A percentile compares a stretch with the other conserved stretches of the same genome.
Conservation (phyloP, 2,329 filamentous ascomycete species). For the Tolypocladium album region DNA sequence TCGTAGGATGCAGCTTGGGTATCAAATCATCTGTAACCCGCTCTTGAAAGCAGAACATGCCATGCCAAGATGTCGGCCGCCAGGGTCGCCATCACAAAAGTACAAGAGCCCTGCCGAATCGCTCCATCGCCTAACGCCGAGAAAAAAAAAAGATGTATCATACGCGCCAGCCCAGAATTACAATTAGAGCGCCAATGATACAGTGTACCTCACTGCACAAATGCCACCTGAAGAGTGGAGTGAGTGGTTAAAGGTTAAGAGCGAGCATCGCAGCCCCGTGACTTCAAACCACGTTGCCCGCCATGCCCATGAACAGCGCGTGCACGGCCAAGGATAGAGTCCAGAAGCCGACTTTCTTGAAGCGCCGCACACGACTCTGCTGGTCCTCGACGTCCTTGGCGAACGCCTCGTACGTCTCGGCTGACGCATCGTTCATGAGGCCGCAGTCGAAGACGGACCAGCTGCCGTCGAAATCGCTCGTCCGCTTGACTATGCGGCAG, state of each 20-base stretch:
- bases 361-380: slow-evolving; percentile 70
- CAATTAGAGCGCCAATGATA: background rate
- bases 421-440: slow-evolving; percentile 84
- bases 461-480: slow-evolving; percentile 83
- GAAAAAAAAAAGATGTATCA: background rate
- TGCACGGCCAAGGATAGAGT: slow-evolving; percentile 86
- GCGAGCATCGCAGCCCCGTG: background rate
- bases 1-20: background rate
- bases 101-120: background rate
- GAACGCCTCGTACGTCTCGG: slow-evolving; percentile 92
- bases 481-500: slow-evolving; percentile 85
- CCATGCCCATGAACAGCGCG: slow-evolving; percentile 89
- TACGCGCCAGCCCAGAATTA: background rate
- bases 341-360: slow-evolving; percentile 97
- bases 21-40: background rate
- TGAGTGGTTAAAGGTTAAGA: background rate
- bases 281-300: slow-evolving; percentile 57
- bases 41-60: background rate
- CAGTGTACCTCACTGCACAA: background rate
- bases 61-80: background rate
- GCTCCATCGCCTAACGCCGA: background rate
- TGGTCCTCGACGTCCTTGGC: slow-evolving; percentile 84
- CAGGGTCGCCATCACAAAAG: background rate
- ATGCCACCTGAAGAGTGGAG: background rate
- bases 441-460: slow-evolving; percentile 94